Conservation (phyloP, 192 early-diverging fungal genomes). For the Glomus cerebriforme region DNA sequence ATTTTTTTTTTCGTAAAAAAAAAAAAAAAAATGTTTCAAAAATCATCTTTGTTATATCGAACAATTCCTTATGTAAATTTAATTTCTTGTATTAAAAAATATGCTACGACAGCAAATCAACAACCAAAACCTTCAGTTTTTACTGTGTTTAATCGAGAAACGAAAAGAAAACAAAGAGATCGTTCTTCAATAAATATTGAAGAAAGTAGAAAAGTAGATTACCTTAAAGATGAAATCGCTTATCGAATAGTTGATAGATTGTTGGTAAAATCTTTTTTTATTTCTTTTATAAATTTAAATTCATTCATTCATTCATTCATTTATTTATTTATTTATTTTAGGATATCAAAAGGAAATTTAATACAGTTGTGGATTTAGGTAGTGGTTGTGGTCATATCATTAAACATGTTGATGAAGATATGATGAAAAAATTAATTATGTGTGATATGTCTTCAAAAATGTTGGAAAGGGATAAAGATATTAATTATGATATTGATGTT, state of each 20-base stretch:
- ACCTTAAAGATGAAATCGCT: constrained; percentile 91
- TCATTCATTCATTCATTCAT: background rate
- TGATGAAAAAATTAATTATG: constrained; percentile 83
- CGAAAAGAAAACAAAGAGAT: constrained; percentile 79
- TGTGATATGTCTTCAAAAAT: constrained; percentile 74
- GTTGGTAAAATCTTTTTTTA: constrained; percentile 53
- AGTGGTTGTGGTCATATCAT: constrained; percentile 86
- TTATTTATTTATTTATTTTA: constrained; percentile 29
- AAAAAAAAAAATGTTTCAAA: too few relatives aligned
- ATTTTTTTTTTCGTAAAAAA: too few relatives aligned
- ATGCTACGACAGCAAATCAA: background rate
- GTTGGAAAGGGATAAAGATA: constrained; percentile 58
- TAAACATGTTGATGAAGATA: constrained; percentile 79
- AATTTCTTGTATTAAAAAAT: background rate
- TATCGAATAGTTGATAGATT: constrained; percentile 84
- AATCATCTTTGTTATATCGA: too few relatives aligned
- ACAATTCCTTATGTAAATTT: too few relatives aligned
- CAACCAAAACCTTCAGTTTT: constrained; percentile 36
- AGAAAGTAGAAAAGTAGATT: constrained; percentile 77
- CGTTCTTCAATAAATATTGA: constrained; percentile 61
- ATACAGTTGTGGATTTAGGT: constrained; percentile 86
- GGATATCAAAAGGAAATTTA: constrained; percentile 90
- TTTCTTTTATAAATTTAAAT: background rate
- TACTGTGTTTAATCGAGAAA: constrained; percentile 79
- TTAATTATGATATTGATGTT: constrained; percentile 66